Conservation (phyloP, 2,329 filamentous ascomycete species). For the Phialophora macrospora region DNA sequence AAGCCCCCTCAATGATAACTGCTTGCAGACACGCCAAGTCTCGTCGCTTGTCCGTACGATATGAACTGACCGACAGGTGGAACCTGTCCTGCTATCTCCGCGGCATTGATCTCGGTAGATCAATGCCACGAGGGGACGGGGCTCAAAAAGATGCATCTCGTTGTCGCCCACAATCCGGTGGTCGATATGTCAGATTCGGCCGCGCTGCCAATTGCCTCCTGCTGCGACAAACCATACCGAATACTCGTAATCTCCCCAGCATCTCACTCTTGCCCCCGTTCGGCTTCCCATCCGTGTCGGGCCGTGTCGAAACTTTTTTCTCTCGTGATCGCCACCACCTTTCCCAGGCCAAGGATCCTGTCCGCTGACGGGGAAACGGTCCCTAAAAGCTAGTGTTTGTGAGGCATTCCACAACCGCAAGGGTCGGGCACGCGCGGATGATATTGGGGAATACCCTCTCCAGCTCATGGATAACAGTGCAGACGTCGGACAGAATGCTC, state of each 20-base stretch:
- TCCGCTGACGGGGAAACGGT: too few relatives aligned
- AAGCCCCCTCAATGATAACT: constrained; percentile 51
- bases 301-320: constrained; percentile 25
- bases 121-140: too few relatives aligned
- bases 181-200: constrained; percentile 30
- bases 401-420: too few relatives aligned
- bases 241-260: not conserved
- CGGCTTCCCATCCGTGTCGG: constrained; percentile 16
- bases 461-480: too few relatives aligned
- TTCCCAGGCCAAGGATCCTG: too few relatives aligned
- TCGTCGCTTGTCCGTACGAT: constrained; percentile 43
- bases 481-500: too few relatives aligned
- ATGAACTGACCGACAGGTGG: constrained; percentile 13
- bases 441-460: too few relatives aligned
- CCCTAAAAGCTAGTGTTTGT: too few relatives aligned
- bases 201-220: constrained; percentile 1
- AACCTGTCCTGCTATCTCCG: constrained; percentile 10
- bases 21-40: constrained; percentile 56
- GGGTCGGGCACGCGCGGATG: too few relatives aligned
- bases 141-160: constrained; percentile 22
- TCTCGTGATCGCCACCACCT: too few relatives aligned
- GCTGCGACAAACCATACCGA: constrained; percentile 30
- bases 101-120: constrained; percentile 25
- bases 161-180: constrained; percentile 23
- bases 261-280: constrained; percentile 16